Conservation (phyloP, 1,284 basidiomycete genomes). For the Xerocomus amazonicus region DNA sequence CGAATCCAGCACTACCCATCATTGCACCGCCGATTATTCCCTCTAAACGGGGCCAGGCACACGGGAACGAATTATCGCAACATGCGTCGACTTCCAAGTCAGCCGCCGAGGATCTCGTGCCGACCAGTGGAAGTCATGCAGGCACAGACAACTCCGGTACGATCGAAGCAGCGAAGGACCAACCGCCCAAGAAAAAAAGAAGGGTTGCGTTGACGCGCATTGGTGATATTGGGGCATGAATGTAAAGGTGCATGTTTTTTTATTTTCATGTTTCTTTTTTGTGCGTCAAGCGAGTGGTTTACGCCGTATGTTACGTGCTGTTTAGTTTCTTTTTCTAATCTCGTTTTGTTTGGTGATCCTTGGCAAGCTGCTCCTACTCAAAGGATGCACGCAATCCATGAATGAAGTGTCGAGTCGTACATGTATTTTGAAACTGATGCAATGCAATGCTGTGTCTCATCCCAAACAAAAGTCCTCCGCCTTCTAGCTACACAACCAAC, state of each 20-base stretch:
- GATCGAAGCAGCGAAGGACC: slow-evolving; percentile 30
- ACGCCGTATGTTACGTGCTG: slow-evolving; percentile 17
- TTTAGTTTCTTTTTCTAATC: slow-evolving; percentile 14
- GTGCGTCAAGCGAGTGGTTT: background rate
- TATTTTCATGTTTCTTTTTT: slow-evolving; percentile 3
- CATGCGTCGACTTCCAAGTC: slow-evolving; percentile 42
- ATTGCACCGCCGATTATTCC: slow-evolving; percentile 44
- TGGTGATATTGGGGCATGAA: slow-evolving; percentile 51
- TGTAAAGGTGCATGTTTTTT: background rate
- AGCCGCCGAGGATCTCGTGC: slow-evolving; percentile 11
- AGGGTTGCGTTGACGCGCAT: slow-evolving; percentile 77
- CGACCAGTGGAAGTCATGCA: slow-evolving; percentile 12
- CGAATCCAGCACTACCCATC: slow-evolving; percentile 38
- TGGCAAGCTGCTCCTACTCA: background rate
- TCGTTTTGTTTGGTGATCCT: slow-evolving; percentile 11
- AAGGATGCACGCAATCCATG: background rate
- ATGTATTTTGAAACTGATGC: slow-evolving; percentile 21
- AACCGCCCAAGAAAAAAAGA: slow-evolving; percentile 86
- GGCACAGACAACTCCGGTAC: slow-evolving; percentile 10
- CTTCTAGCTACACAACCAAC: slow-evolving; percentile 2
- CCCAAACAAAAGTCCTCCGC: background rate
- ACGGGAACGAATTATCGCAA: slow-evolving; percentile 46
- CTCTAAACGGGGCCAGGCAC: slow-evolving; percentile 39
- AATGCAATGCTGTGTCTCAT: slow-evolving; percentile 14
- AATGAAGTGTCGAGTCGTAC: slow-evolving; percentile 10